Conservation (phyloP, 352 stramenopile species). For the Pythium periplocum region DNA sequence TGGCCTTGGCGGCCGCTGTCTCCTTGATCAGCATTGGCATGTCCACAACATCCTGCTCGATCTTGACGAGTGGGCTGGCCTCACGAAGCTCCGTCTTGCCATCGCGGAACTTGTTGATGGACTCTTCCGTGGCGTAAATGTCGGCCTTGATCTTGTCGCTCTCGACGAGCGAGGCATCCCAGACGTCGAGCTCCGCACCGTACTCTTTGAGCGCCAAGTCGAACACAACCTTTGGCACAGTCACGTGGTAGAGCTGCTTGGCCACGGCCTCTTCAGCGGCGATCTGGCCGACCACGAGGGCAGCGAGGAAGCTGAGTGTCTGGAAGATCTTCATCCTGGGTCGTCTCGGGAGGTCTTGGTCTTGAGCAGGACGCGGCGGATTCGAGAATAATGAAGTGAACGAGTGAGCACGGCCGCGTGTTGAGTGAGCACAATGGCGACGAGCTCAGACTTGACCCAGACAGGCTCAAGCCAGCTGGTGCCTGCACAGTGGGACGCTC, state of each 20-base stretch:
- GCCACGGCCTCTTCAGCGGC: constrained; percentile 14
- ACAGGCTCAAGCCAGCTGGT: no score
- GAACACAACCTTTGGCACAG: constrained; percentile 21
- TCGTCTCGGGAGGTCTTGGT: no score
- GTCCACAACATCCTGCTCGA: constrained; percentile 10
- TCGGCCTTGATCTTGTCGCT: constrained; percentile 19
- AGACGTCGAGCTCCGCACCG: constrained; percentile 21
- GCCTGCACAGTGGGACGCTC: no score
- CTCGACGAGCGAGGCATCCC: constrained; percentile 10
- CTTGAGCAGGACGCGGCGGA: no score
- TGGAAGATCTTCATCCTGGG: constrained; percentile 21
- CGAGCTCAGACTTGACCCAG: no score
- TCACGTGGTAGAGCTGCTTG: constrained; percentile 32
- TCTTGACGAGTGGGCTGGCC: constrained; percentile 8
- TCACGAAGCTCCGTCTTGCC: constrained; percentile 13
- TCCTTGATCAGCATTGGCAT: constrained; percentile 6
- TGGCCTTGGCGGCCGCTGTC: constrained; percentile 2
- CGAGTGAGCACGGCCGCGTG: no score
- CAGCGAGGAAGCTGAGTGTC: constrained; percentile 11
- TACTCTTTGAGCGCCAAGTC: constrained; percentile 16
- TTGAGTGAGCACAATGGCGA: no score
- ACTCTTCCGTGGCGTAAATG: constrained; percentile 17
- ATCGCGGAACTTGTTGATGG: constrained; percentile 21
- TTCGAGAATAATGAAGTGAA: no score
- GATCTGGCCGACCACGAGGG: constrained; percentile 12